phyloP scores from a whole-genome alignment of 2,329 filamentous ascomycete genomes.

The Colletotrichum caudatum region DNA sequence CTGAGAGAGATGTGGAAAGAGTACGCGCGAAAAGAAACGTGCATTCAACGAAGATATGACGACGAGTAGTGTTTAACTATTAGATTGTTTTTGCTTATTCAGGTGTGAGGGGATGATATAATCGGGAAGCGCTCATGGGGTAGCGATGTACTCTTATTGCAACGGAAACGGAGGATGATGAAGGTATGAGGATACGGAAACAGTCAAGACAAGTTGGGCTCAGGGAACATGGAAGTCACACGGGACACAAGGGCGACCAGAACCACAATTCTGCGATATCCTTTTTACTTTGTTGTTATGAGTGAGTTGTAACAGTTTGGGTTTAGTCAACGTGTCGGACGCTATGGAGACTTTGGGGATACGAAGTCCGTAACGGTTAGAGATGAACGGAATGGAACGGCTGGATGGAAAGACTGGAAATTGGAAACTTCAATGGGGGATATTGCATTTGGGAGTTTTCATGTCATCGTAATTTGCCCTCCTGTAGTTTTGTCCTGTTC shows the following conservation, averaged over 20 bases:
- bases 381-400: neutral
- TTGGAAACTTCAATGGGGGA: slow-evolving; percentile 11
- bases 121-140: neutral
- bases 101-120: neutral
- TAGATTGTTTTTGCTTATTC: slow-evolving; percentile 2
- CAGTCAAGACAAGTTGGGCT: neutral
- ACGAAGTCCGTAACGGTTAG: too few relatives aligned
- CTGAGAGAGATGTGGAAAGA: neutral
- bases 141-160: neutral
- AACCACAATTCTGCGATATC: slow-evolving; percentile 37
- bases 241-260: slow-evolving; percentile 40
- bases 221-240: slow-evolving; percentile 7
- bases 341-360: neutral
- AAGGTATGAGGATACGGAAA: slow-evolving; percentile 1
- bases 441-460: slow-evolving; percentile 35
- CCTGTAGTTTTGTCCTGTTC: neutral
- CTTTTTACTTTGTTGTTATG: slow-evolving; percentile 27
- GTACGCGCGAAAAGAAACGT: neutral
- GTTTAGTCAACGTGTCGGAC: neutral
- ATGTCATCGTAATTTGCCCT: slow-evolving; percentile 20
- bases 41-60: slow-evolving; percentile 22
- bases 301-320: slow-evolving; percentile 16
- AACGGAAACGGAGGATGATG: neutral
- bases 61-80: slow-evolving; percentile 9
- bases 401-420: neutral